A percentile compares a stretch with the other conserved stretches of the same genome.
phyloP scores from a whole-genome alignment of 2,329 filamentous ascomycete genomes.

The Periconia digitata region DNA sequence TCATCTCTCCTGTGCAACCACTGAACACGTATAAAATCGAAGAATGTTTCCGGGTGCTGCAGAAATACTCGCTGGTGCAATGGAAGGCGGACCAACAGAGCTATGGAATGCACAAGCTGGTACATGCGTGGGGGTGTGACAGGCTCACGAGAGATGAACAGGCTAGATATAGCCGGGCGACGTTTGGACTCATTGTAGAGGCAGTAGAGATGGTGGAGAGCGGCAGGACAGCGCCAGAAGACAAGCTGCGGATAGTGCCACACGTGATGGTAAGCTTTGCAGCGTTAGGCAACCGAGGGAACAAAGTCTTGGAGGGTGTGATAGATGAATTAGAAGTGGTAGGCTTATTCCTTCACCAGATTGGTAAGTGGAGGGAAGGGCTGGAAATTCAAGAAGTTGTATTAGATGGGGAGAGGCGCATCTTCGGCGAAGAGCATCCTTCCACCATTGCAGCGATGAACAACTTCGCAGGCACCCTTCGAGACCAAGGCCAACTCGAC shows the following conservation, averaged over 20 bases:
- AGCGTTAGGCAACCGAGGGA: background rate
- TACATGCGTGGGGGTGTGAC: slow-evolving; percentile 19
- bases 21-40: slow-evolving; percentile 10
- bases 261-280: slow-evolving; percentile 17
- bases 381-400: slow-evolving; percentile 4
- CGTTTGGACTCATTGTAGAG: slow-evolving; percentile 4
- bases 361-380: slow-evolving; percentile 5
- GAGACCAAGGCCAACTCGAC: slow-evolving; percentile 1
- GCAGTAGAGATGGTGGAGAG: slow-evolving; percentile 1
- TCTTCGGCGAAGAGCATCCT: slow-evolving; percentile 7
- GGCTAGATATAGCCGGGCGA: slow-evolving; percentile 2
- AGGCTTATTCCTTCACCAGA: slow-evolving; percentile 1
- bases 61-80: slow-evolving; percentile 16
- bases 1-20: slow-evolving; percentile 1
- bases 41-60: slow-evolving; percentile 9
- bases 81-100: slow-evolving; percentile 17
- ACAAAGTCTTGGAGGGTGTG: background rate
- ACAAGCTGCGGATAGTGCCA: slow-evolving; percentile 11
- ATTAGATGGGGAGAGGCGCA: background rate
- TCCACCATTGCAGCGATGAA: slow-evolving; percentile 8
- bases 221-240: slow-evolving; percentile 1
- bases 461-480: slow-evolving; percentile 13
- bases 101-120: slow-evolving; percentile 25
- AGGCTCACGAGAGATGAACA: slow-evolving; percentile 10
- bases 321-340: background rate